Percentiles rank a stretch among this genome's conserved stretches.
phyloP scores from a whole-genome alignment of 208 protist genomes.

The Acanthamoeba royreba region DNA sequence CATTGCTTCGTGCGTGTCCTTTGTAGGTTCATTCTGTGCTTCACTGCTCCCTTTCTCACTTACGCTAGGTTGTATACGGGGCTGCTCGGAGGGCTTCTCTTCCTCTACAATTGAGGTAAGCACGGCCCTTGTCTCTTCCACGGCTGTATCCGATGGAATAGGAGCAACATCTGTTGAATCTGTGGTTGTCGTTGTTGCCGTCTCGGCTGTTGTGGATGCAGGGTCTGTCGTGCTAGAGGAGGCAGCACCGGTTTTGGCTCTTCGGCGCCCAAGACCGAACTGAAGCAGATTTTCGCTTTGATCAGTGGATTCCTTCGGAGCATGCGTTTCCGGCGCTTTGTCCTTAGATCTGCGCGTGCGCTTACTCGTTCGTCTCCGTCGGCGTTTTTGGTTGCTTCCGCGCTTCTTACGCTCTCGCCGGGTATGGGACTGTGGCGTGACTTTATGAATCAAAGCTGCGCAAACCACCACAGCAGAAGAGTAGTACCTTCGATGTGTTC shows the following conservation, averaged over 20 bases:
- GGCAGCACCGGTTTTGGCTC: neutral
- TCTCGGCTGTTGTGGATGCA: neutral
- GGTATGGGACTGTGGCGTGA: neutral
- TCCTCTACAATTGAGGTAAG: too few species aligned
- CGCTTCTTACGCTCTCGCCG: neutral
- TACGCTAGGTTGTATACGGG: too few species aligned
- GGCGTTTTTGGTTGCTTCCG: neutral
- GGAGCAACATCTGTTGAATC: too few species aligned
- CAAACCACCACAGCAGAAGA: too few species aligned
- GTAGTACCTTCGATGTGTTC: neutral
- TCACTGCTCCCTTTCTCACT: too few species aligned
- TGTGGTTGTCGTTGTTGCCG: too few species aligned
- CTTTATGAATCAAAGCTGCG: neutral
- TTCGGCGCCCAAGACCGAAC: neutral
- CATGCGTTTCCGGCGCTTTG: neutral
- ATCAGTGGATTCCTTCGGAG: neutral
- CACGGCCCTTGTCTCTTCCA: too few species aligned
- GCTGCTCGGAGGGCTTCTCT: too few species aligned
- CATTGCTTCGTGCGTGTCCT: too few species aligned
- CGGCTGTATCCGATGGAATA: too few species aligned
- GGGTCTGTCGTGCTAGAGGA: neutral
- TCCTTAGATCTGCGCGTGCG: neutral
- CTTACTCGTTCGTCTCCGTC: neutral
- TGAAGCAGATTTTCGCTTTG: constrained; percentile 37
- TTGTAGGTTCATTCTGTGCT: too few species aligned